These are phyloP conservation scores for Botryotinia convoluta DNA, from an alignment of 2,329 filamentous ascomycete genomes.

Conservation along the genomic window DNA sequence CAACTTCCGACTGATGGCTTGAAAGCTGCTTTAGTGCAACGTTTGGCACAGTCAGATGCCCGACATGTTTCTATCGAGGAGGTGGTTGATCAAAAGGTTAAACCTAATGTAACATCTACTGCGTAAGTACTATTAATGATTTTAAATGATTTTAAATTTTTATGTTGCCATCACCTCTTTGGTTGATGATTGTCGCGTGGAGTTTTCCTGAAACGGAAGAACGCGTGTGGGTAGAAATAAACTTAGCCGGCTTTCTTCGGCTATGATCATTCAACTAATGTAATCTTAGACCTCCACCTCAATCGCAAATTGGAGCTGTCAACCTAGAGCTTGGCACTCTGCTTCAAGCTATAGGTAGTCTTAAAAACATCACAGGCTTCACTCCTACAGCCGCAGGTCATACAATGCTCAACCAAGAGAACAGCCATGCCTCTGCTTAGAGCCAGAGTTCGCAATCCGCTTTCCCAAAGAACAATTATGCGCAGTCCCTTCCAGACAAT, in stretches of 20 bases:
- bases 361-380: neutral
- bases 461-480: neutral
- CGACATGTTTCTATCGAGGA: neutral
- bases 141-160: neutral
- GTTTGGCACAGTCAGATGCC: constrained; percentile 11
- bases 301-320: neutral
- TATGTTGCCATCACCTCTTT: neutral
- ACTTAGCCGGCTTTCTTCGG: neutral
- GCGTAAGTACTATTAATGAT: neutral
- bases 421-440: neutral
- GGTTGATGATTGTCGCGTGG: neutral
- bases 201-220: neutral
- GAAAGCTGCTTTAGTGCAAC: neutral
- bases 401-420: neutral
- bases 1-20: neutral
- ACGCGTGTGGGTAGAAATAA: neutral
- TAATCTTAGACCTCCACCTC: neutral
- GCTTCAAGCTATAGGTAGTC: neutral
- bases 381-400: neutral
- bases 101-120: neutral
- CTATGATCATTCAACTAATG: neutral
- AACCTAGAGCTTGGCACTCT: neutral
- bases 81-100: neutral
- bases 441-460: neutral
- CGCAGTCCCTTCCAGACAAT: neutral